Evolutionary conservation across 1,284 basidiomycete species (phyloP), one percentile per base, ranked within the genome.

Genomic region (Polyporus tsugae): DNA sequence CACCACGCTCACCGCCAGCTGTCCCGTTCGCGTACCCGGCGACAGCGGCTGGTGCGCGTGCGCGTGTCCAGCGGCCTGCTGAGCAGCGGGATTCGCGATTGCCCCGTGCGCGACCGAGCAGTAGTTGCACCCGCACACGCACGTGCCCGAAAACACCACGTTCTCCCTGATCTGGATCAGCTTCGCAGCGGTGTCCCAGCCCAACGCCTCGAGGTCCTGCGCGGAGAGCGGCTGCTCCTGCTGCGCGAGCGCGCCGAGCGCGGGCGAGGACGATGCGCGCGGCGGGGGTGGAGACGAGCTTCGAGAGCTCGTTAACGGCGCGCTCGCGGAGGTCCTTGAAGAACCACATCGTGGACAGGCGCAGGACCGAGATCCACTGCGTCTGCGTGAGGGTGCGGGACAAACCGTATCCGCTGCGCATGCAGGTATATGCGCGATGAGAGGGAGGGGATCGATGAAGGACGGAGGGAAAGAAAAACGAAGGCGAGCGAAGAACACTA

Each of bases 221-320:
- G 64, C 52, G 49, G 41, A 41, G 38, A 73, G 55, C 58, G 58
- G 58, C 35, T 55, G 5, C 49, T 73, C 69, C 46, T 67, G 66
- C 60, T 63, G 67, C 13, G 58, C 67, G 62, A 73, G 72, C 5
- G 66, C 46, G 25, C 42, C 13, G 22, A 73, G 60, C 52, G 69
- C 72, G 60, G 72, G 67, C 72, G 66, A 73, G 35, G 53, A 44
- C 58, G 61, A 73, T 53, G 69, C 72, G 72, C 49, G 57, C 46
- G 13, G 63, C 62, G 65, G 62, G 69, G 0, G 22, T 11, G 39
- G 58, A 44, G 9, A 73, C 64, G 62, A 70, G 63, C 52, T 55
- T 52, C 17, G 53, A 29, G 44, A 73, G 65, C 46, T 73, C 66
- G 25, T 6, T 22, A 53, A 70, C 62, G 1, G 72, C 57, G 25